These are phyloP conservation scores for Camillea tinctor DNA, from an alignment of 2,329 filamentous ascomycete genomes.

Conservation along the genomic window DNA sequence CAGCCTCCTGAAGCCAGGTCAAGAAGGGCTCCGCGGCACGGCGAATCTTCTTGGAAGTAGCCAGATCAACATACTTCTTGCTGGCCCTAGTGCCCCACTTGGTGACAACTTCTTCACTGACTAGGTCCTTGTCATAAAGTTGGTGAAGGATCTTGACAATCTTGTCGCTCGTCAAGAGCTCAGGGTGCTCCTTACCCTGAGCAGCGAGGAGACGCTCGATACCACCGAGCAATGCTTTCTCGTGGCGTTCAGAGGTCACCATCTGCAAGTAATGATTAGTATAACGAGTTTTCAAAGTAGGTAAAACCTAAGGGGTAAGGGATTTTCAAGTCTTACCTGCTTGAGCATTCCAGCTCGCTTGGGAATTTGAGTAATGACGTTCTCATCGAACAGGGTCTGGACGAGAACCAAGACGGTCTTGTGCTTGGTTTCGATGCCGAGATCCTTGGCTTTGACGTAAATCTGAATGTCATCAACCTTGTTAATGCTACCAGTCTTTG, in stretches of 20 bases:
- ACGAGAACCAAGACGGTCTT: constrained; percentile 88
- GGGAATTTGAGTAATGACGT: constrained; percentile 83
- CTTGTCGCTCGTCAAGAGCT: constrained; percentile 64
- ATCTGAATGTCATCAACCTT: constrained; percentile 86
- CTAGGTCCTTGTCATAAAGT: constrained; percentile 87
- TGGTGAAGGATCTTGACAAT: constrained; percentile 85
- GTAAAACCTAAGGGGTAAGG: not conserved
- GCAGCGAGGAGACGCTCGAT: constrained; percentile 84
- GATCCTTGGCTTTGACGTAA: constrained; percentile 94
- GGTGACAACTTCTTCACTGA: constrained; percentile 83
- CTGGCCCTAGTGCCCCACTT: constrained; percentile 93
- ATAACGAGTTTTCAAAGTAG: not conserved
- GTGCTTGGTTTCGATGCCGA: constrained; percentile 93
- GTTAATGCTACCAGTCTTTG: constrained; percentile 69
- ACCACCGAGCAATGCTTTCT: constrained; percentile 93
- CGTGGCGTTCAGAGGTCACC: constrained; percentile 86
- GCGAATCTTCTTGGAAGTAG: constrained; percentile 91
- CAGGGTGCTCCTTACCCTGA: constrained; percentile 72
- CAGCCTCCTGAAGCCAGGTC: constrained; percentile 87
- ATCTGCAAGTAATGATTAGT: constrained; percentile 50
- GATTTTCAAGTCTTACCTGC: constrained; percentile 56
- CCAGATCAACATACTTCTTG: constrained; percentile 94
- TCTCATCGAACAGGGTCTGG: constrained; percentile 89
- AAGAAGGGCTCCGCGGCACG: constrained; percentile 93
- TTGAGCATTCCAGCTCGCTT: constrained; percentile 84